Evolutionary conservation across 495 filamentous ascomycete species (phyloP).

Genomic region (Usnea hakonensis): DNA sequence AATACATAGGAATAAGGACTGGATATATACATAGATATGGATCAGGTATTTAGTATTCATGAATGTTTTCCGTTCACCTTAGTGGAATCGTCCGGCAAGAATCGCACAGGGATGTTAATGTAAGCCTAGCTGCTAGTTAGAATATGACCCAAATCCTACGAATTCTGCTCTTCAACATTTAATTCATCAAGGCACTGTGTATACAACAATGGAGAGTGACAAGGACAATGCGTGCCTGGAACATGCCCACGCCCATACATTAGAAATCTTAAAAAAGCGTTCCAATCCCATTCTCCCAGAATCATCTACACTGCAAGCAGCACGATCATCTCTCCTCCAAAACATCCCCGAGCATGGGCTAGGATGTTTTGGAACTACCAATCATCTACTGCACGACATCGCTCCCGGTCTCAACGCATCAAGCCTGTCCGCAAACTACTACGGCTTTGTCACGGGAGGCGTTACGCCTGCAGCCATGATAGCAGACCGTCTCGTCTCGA

Average conservation of each 20-base stretch:
- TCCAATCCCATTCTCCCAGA: conserved; percentile 2
- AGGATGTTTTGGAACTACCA: conserved; percentile 38
- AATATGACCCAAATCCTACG: background rate
- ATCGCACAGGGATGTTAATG: background rate
- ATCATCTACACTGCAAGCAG: background rate
- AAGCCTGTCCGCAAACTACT: conserved; percentile 62
- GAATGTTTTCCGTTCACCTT: no score
- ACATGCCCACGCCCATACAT: conserved; percentile 3
- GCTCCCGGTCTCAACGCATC: conserved; percentile 58
- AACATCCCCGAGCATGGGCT: conserved; percentile 37
- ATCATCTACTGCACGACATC: conserved; percentile 52
- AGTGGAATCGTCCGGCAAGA: no score
- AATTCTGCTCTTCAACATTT: background rate
- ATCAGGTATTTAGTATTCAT: no score
- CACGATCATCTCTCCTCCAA: conserved; percentile 24
- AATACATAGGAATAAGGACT: no score
- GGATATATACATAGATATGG: no score
- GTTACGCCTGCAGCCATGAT: conserved; percentile 69
- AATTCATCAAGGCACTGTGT: background rate
- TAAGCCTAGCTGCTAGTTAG: background rate
- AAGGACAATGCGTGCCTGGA: conserved; percentile 5
- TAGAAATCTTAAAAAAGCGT: background rate
- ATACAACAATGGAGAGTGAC: conserved; percentile 4
- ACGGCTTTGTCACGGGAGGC: conserved; percentile 83
- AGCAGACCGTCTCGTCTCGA: conserved; percentile 74